Conservation (phyloP, 169 alveolate species). For the Plasmodium relictum region DNA sequence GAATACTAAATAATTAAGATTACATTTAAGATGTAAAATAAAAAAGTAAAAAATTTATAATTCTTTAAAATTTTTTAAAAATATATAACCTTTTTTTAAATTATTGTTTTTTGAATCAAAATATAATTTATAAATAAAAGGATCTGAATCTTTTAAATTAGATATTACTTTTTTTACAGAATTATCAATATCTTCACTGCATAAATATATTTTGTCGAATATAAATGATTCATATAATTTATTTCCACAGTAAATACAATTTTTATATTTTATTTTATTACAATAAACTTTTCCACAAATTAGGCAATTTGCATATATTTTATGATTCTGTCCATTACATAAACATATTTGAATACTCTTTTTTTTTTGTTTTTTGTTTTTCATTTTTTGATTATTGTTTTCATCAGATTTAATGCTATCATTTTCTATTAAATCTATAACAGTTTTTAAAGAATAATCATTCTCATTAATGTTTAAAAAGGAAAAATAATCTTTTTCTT, state of each 20-base stretch:
- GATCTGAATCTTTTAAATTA: slow-evolving; percentile 24
- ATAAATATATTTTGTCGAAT: slow-evolving; percentile 13
- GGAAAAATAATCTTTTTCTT: slow-evolving; percentile 19
- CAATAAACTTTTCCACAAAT: slow-evolving; percentile 66
- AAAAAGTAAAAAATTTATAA: neutral
- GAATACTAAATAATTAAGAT: no score
- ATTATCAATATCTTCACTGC: neutral
- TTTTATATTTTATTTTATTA: slow-evolving; percentile 53
- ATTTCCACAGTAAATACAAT: slow-evolving; percentile 53
- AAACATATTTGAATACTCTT: slow-evolving; percentile 37
- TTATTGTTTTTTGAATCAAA: slow-evolving; percentile 29
- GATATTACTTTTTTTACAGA: slow-evolving; percentile 1
- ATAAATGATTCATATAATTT: slow-evolving; percentile 19
- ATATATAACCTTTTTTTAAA: slow-evolving; percentile 38
- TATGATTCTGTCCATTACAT: slow-evolving; percentile 55
- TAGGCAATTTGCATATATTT: slow-evolving; percentile 59
- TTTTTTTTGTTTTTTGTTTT: slow-evolving; percentile 28
- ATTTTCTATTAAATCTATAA: slow-evolving; percentile 29
- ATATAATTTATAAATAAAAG: slow-evolving; percentile 33
- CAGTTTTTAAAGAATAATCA: slow-evolving; percentile 35
- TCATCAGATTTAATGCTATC: slow-evolving; percentile 2
- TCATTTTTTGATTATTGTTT: neutral
- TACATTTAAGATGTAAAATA: no score
- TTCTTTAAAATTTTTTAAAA: neutral
- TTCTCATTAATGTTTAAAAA: slow-evolving; percentile 51